Evolutionary conservation across 2,329 filamentous ascomycete species (phyloP), one percentile per base, ranked within the genome.

Genomic region (Pyrenochaeta sp.): DNA sequence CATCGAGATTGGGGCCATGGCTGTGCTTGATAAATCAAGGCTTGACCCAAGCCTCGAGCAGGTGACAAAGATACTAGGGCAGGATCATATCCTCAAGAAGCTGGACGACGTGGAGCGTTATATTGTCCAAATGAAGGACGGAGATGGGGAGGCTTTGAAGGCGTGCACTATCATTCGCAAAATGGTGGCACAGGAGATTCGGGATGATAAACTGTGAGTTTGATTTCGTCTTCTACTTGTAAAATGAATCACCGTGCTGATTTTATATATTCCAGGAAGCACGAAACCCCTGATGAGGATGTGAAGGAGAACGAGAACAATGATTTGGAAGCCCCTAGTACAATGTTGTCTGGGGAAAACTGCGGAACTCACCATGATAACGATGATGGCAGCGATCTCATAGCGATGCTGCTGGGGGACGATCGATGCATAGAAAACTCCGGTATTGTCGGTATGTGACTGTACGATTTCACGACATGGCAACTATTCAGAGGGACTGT

Each of bases 1-100:
- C 20, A 69, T 74, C 32, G 64, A 74, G 40, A 62, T 74, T 12
- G 72, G 72, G 7, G 68, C 69, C 3, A 61, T 73, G 54, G 61
- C 59, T 23, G 66, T 69, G 14, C 21, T 63, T 20, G 56, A 54
- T 4, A 51, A 41, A 7, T 39, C 18, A 11, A 39, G 5, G 11
- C 1, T 39, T 10, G 36, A 39, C 36, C 35, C 2, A 46, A 54
- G 49, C 54, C 49, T 35, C 67, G 51, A 41, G 12, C 5, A 54
- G 27, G 32, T 51, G 45, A 33, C 17, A 14, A 14, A 21, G 15
- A 4, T 4, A 7, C 7, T 10, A 1, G 4, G 20, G 6, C 2
- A n/a, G 4, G 6, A 44, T 2, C 20, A 6, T 7, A 39, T 39
- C 7, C 18, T 39, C 9, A 23, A 39, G 36, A 39, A 39, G 36